Conservation (phyloP, 192 early-diverging fungal species). For the Entomortierella beljakovae region DNA sequence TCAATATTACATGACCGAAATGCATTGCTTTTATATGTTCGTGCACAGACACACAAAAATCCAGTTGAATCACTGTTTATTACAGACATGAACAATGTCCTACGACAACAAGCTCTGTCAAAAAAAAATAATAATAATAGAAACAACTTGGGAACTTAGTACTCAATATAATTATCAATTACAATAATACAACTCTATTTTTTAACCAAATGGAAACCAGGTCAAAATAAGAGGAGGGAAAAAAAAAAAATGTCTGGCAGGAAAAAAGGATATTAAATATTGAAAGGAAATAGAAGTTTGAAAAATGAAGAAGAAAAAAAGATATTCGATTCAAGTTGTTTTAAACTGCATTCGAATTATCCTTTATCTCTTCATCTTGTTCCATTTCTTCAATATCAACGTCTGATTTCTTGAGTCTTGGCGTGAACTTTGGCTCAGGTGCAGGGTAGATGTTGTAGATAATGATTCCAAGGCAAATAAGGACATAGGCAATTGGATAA, state of each 20-base stretch:
- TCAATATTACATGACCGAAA: too few species aligned
- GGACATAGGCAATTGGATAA: conserved; percentile 75
- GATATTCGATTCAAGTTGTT: not conserved
- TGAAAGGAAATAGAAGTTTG: not conserved
- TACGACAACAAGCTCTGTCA: too few species aligned
- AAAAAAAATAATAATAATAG: too few species aligned
- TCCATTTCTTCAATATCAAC: not conserved
- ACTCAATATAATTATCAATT: not conserved
- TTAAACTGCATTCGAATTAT: conserved; percentile 18
- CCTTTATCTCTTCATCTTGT: not conserved
- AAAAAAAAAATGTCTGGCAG: conserved; percentile 3
- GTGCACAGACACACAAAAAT: too few species aligned
- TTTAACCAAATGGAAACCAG: not conserved
- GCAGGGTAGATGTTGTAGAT: conserved; percentile 75
- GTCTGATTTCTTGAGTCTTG: not conserved
- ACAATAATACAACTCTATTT: not conserved
- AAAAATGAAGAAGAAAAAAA: not conserved
- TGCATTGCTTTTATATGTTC: too few species aligned
- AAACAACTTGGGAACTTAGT: not conserved
- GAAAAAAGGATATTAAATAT: too few species aligned
- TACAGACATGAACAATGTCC: too few species aligned
- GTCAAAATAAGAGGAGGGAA: not conserved
- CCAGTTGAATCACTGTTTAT: too few species aligned
- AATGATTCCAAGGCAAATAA: conserved; percentile 74
- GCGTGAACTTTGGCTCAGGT: conserved; percentile 61